Base-by-base conservation (phyloP, 2,329 filamentous ascomycete species). In the Blastomyces gilchristii region DNA sequence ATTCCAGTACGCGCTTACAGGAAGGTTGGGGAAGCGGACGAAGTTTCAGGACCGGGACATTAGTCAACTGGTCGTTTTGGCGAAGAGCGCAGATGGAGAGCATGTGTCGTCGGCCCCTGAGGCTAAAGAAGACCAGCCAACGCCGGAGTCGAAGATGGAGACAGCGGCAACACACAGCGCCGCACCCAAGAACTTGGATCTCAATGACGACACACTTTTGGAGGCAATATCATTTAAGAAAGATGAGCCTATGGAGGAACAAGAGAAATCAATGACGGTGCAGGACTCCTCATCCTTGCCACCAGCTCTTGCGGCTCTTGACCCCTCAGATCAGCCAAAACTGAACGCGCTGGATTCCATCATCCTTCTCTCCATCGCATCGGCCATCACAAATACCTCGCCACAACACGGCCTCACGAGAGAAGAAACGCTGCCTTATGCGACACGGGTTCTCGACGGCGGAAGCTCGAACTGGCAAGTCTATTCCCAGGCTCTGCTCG, bases 381-480 rank as follows among this genome's bases (percentile, higher is more conserved):
- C 95, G 61, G 96, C 91, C 0, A 85, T 97, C 64, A 95, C 89
- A 65, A 96, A 97, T 71, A 91, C 90, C 0, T 88, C 91, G 0
- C 91, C 94, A 0, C 81, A 86, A 0, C 88, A 97, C 72, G 87
- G 89, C 0, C 80, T 99, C 0, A 97, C 92, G 0, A 83, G 91
- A n/a, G 92, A 97, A 76, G 91, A 97, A 72, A 93, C 96, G 4
- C 77, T 96, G 0, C 94, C 94, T 0, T 99, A 93, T 72, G 94
- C 94, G 0, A 88, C 87, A 1, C 85, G 94, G 50, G 94, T 97
- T 0, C 81, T 99, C 1, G 84, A 89, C 9, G 91, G 94, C 65
- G 92, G 93, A 68, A 89, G 89, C 56, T 93, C 91, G 0, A 99
- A 97, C 74, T 99, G 94, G 94, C 94, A 97, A 74, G 87, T 97